Conservation (phyloP, 306 rosid species). For the Cucurbita maxima region DNA sequence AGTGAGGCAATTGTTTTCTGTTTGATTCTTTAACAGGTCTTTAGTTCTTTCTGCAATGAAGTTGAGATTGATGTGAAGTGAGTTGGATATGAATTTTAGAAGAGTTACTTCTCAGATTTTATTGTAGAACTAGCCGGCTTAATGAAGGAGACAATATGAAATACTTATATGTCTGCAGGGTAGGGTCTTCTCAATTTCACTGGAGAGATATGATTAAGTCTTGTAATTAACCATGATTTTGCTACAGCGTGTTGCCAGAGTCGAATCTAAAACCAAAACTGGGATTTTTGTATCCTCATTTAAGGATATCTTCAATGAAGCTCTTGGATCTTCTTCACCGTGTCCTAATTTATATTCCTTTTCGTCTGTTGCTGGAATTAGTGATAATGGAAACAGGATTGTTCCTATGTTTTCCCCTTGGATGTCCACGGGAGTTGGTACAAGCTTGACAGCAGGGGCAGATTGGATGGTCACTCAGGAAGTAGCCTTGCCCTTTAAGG, state of each 20-base stretch:
- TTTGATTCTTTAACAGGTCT: neutral
- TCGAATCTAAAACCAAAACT: neutral
- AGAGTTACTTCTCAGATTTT: neutral
- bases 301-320: constrained; percentile 1
- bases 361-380: neutral
- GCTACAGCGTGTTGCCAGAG: neutral
- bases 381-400: neutral
- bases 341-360: neutral
- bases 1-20: neutral
- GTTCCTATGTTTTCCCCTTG: neutral
- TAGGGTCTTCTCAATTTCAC: neutral
- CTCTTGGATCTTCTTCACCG: neutral
- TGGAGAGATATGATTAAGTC: neutral
- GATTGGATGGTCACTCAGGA: constrained; percentile 3
- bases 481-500: constrained; percentile 29
- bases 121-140: neutral
- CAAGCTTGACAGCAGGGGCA: neutral
- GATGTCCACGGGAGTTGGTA: neutral
- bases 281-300: neutral
- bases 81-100: neutral
- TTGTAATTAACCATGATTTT: constrained; percentile 2
- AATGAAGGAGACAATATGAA: neutral
- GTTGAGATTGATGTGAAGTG: neutral
- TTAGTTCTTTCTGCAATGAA: neutral
- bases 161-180: neutral